Conservation (phyloP, 176 grass and related monocot species). For the Saccharum officinarum region DNA sequence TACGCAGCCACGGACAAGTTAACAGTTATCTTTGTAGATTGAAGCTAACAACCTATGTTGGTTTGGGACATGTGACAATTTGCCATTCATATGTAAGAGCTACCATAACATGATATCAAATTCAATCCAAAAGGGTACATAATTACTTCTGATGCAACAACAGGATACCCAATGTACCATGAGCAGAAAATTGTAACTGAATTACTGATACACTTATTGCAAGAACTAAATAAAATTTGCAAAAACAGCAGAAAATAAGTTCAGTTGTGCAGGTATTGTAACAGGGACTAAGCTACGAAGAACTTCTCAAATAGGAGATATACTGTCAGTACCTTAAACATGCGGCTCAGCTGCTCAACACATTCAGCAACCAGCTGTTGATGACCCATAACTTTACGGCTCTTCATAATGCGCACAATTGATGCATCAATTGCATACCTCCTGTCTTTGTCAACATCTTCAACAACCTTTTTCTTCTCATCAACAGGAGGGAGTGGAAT, state of each 20-base stretch:
- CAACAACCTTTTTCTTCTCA: constrained; percentile 98
- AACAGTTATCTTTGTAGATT: neutral
- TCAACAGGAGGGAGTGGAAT: constrained; percentile 89
- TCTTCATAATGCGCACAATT: constrained; percentile 98
- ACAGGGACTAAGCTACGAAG: neutral
- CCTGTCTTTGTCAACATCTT: constrained; percentile 95
- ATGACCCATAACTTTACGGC: constrained; percentile 85
- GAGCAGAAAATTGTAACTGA: neutral
- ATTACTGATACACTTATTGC: neutral
- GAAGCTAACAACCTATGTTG: neutral
- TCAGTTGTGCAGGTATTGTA: neutral
- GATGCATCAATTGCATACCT: constrained; percentile 98
- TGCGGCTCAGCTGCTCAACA: constrained; percentile 92
- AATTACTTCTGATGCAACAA: neutral
- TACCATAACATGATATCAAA: neutral
- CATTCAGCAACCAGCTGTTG: constrained; percentile 84
- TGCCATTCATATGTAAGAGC: neutral
- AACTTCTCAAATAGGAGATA: neutral
- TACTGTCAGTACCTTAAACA: constrained; percentile 72
- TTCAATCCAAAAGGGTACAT: neutral
- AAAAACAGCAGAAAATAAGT: neutral
- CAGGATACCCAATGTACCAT: neutral
- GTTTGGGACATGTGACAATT: neutral
- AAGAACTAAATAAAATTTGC: neutral
- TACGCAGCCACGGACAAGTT: neutral